Evolutionary conservation across 2,329 filamentous ascomycete species (phyloP), one percentile per base, ranked within the genome.

Genomic region (Akanthomyces muscarius): DNA sequence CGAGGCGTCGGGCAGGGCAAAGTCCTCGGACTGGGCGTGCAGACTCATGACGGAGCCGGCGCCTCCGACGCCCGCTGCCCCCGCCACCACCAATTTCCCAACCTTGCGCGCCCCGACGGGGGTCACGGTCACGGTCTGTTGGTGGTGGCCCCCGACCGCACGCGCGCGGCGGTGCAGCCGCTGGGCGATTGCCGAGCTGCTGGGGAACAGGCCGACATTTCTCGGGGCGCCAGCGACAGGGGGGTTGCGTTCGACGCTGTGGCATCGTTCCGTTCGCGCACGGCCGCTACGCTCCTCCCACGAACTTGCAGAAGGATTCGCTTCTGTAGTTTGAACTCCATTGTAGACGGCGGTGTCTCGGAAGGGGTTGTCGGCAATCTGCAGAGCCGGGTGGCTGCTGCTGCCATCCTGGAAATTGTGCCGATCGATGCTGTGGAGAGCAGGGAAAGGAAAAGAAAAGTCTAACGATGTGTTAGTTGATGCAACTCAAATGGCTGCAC

Each of bases 1-100:
- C n/a, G 53, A 57, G 47, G 30, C 45, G 45, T 63, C 61, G 38
- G 61, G 51, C 25, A 58, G 38, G 18, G 53, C 13, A 53, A 63
- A 63, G 45, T 63, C 47, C 33, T 63, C 61, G 8, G 61, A 63
- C 5, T 56, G 47, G 23, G 42, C 61, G 14, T 53, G 61, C 53
- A 63, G 36, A 23, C 61, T 63, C 45, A 57, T 14, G 18, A 58
- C 30, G 28, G 53, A 51, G 38, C 38, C 11, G 23, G 8, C 38
- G 38, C 38, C 6, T 18, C 16, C 38, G 11, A n/a, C 23, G 7
- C 11, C 47, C 10, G 38, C 38, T 14, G 59, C 38, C 13, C 11
- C 47, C 10, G 41, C 38, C 14, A 50, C 38, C 13, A 63, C 61
- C 5, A 63, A 28, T 11, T 18, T 52, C 8, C 53, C 53, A 30